Evolutionary conservation across 495 filamentous ascomycete species (phyloP), one percentile per base, ranked within the genome.

Genomic region (Hyaloscypha bicolor): DNA sequence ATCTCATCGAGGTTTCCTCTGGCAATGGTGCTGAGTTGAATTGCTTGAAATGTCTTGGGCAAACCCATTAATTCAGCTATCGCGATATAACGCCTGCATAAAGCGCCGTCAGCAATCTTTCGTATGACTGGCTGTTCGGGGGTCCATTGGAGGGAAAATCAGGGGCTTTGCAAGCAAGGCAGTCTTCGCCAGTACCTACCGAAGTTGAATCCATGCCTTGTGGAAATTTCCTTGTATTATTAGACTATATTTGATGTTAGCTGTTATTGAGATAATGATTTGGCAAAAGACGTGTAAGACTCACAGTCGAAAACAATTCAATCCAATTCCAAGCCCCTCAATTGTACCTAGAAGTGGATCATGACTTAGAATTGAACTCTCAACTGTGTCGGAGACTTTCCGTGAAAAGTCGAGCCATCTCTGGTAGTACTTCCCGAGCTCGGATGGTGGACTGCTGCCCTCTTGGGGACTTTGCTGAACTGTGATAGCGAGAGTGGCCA

Each of bases 141-240:
- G 25, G 25, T 25, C 2, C 25, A 25, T 25, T 25, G 2, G 25
- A 25, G 25, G 25, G 25, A 2, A 25, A 25, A 25, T 25, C 25
- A 25, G 25, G 25, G 2, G 25, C 25, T 25, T 25, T 25, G 25
- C 25, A 25, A 25, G 25, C 25, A 25, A 25, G 25, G 25, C 25
- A 25, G 25, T 25, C 35, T 37, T 37, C 12, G 8, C 35, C 35
- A 37, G 8, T 37, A 8, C 35, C 12, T 3, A 37, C 35, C 65
- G 65, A n/a, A 68, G 33, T 63, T 60, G 65, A 48, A 68, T 31
- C 65, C 65, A 68, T 63, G 60, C 60, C 30, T 51, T 68, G 30
- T 68, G 65, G 4, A 68, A 59, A 59, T 68, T 63, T 8, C 65
- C 65, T 48, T 58, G 59, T 29, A 59, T 52, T 32, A 63, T 68